A percentile compares a stretch with the other conserved stretches of the same genome.
phyloP scores from a whole-genome alignment of 257 asterid genomes.

The Nicotiana benthamiana region DNA sequence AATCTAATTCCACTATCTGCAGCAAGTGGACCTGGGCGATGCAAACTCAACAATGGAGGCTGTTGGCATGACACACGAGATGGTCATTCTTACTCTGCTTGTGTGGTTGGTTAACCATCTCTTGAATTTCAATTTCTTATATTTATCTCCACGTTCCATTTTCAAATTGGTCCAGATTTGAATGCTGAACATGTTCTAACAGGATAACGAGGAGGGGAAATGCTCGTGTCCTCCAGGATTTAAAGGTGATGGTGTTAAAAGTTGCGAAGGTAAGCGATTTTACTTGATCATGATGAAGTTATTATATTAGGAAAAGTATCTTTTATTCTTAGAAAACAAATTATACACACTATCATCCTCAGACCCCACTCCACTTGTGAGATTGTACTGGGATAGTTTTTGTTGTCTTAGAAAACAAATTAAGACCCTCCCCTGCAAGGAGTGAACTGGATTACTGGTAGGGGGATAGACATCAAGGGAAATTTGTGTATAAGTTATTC shows the following conservation, averaged over 20 bases:
- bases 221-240: slow-evolving; percentile 82
- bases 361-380: too few relatives aligned
- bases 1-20: slow-evolving; percentile 4
- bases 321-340: background rate
- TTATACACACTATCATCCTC: background rate
- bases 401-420: background rate
- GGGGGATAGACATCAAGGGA: background rate
- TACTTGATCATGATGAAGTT: background rate
- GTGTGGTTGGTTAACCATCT: slow-evolving; percentile 52
- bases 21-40: slow-evolving; percentile 66
- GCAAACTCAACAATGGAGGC: slow-evolving; percentile 82
- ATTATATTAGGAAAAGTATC: background rate
- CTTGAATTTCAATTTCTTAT: background rate
- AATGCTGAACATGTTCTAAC: slow-evolving; percentile 9
- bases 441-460: background rate
- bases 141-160: background rate
- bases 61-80: slow-evolving; percentile 72
- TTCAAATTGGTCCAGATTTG: slow-evolving; percentile 4
- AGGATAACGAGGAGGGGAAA: slow-evolving; percentile 66
- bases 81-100: slow-evolving; percentile 65
- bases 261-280: slow-evolving; percentile 60
- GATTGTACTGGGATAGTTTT: too few relatives aligned
- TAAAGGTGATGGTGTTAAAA: slow-evolving; percentile 69
- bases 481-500: background rate
- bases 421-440: background rate